A percentile compares a stretch with the other conserved stretches of the same genome.
Evolutionary conservation across 179 eudicot genomes (phyloP).

Genomic region (Pouteria campechiana): DNA sequence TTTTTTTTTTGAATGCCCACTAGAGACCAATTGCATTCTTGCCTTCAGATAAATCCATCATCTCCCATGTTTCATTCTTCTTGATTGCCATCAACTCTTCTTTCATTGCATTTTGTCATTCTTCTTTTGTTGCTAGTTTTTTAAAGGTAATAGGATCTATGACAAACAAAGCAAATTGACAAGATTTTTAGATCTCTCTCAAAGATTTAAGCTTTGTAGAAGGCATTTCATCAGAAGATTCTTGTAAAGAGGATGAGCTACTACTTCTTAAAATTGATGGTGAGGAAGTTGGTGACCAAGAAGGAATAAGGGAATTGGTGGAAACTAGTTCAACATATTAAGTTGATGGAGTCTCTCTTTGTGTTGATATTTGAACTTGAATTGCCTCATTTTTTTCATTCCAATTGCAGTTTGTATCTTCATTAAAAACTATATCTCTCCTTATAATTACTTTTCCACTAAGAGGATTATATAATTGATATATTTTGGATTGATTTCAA

Average conservation of each 20-base stretch:
- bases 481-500: conserved; percentile 2
- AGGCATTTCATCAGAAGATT: conserved; percentile 3
- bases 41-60: neutral
- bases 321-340: too few species aligned
- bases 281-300: neutral
- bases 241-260: too few species aligned
- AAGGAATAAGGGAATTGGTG: too few species aligned
- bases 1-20: conserved; percentile 1
- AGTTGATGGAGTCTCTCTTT: too few species aligned
- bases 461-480: conserved; percentile 3
- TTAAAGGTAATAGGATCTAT: neutral
- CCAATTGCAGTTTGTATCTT: neutral
- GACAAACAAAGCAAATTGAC: neutral
- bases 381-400: neutral
- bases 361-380: neutral
- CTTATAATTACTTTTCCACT: conserved; percentile 6
- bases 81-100: neutral
- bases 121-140: neutral
- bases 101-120: neutral
- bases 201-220: neutral
- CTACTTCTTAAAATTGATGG: too few species aligned
- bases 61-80: conserved; percentile 6
- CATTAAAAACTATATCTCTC: neutral
- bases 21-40: neutral
- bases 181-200: too few species aligned